Percentiles rank a stretch among this genome's conserved stretches.
These are phyloP conservation scores for Cladosporium sp. DNA, from an alignment of 2,329 filamentous ascomycete genomes.

Conservation along the genomic window DNA sequence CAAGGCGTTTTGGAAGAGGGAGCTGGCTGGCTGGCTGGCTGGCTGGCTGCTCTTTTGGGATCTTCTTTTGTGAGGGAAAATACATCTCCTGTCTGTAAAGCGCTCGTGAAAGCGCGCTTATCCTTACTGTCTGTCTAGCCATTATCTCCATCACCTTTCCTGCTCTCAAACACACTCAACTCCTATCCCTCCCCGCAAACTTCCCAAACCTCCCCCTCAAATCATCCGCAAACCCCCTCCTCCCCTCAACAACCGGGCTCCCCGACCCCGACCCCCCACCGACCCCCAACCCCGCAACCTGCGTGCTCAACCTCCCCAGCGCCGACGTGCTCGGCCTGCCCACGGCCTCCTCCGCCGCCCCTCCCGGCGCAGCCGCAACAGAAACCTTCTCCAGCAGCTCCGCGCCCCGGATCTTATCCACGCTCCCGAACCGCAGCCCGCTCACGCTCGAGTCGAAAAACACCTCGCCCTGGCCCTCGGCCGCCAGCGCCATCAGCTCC, in stretches of 20 bases:
- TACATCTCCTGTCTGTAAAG: neutral
- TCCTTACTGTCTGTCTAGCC: neutral
- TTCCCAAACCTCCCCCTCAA: conserved; percentile 11
- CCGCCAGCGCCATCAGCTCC: conserved; percentile 63
- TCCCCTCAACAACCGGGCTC: conserved; percentile 8
- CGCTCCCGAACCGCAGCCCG: conserved; percentile 89
- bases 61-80: no score
- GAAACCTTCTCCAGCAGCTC: conserved; percentile 76
- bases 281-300: neutral
- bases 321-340: neutral
- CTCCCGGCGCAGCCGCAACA: neutral
- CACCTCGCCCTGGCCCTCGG: conserved; percentile 77
- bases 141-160: neutral
- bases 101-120: neutral
- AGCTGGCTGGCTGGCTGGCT: no score
- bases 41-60: no score
- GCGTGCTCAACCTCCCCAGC: conserved; percentile 7
- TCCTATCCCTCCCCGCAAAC: conserved; percentile 5
- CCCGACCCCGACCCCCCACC: neutral
- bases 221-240: conserved; percentile 7
- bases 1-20: no score
- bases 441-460: conserved; percentile 88
- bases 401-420: conserved; percentile 85
- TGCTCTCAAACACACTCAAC: neutral
- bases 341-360: neutral